A percentile compares a stretch with the other conserved stretches of the same genome.
These are phyloP conservation scores for Suhomyces sp. DNA, from an alignment of 805 yeast genomes.

Conservation along the genomic window DNA sequence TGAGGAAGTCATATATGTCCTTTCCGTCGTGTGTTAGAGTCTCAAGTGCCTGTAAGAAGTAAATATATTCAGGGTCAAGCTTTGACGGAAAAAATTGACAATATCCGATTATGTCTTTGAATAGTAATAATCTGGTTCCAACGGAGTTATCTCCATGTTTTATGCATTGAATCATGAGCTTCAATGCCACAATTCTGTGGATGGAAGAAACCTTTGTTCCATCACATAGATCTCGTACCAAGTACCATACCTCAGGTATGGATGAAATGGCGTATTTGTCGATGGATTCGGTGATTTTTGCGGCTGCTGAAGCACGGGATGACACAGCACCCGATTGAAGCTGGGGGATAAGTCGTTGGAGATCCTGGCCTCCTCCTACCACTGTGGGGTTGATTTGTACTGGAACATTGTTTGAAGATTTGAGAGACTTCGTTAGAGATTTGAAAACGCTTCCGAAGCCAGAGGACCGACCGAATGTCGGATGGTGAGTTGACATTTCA, in stretches of 20 bases:
- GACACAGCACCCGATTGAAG: constrained; percentile 37
- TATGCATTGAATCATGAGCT: constrained; percentile 57
- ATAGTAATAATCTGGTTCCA: constrained; percentile 53
- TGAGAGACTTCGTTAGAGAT: constrained; percentile 38
- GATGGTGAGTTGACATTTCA: constrained; percentile 31
- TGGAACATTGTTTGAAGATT: constrained; percentile 29
- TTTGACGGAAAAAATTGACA: constrained; percentile 32
- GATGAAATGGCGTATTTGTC: constrained; percentile 54
- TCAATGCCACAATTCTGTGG: constrained; percentile 47
- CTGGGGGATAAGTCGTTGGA: constrained; percentile 38
- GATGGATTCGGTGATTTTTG: constrained; percentile 48
- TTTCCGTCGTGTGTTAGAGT: constrained; percentile 53
- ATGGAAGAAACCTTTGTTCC: constrained; percentile 30
- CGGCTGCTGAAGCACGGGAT: constrained; percentile 50
- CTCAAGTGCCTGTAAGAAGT: constrained; percentile 48
- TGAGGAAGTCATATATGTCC: constrained; percentile 51
- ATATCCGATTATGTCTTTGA: constrained; percentile 52
- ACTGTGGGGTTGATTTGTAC: constrained; percentile 42
- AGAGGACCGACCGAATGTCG: constrained; percentile 27
- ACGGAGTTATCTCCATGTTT: constrained; percentile 50
- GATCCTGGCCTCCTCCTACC: constrained; percentile 45
- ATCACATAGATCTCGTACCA: constrained; percentile 54
- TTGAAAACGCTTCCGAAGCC: constrained; percentile 43
- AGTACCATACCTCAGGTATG: constrained; percentile 75
- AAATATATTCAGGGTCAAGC: constrained; percentile 51